Conservation (phyloP, 2,329 filamentous ascomycete species). For the Penicillium hordei region DNA sequence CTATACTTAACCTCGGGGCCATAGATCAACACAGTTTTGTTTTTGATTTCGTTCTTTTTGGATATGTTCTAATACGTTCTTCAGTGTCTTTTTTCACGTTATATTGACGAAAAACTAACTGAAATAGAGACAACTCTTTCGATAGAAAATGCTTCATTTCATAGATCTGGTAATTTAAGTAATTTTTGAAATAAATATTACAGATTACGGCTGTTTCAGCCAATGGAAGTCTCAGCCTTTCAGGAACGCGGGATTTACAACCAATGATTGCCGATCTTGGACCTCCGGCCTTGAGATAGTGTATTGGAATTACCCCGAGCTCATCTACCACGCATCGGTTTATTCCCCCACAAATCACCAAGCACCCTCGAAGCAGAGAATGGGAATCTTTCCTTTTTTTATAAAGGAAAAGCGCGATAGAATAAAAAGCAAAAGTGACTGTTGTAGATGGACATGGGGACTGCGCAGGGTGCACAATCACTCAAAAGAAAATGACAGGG, state of each 20-base stretch:
- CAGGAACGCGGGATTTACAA: not conserved
- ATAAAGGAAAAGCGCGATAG: not conserved
- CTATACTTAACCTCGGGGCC: not conserved
- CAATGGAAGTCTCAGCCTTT: not conserved
- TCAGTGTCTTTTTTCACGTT: not conserved
- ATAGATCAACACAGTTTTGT: not conserved
- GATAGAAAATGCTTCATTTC: not conserved
- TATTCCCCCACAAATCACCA: not conserved
- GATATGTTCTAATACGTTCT: not conserved
- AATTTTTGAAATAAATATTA: not conserved
- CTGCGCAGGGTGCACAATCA: not conserved
- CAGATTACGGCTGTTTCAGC: fast-evolving
- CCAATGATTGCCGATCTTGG: fast-evolving
- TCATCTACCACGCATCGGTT: not conserved
- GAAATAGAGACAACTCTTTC: not conserved
- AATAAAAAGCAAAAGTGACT: not conserved
- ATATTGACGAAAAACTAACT: not conserved
- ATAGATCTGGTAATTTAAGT: slow-evolving; percentile 1
- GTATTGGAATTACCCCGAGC: slow-evolving; percentile 6
- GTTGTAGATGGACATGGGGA: not conserved
- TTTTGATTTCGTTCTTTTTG: not conserved
- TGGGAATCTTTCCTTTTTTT: not conserved
- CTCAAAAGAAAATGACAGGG: not conserved
- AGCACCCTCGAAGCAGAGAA: too few species aligned
- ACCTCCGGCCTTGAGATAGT: not conserved